Conservation (phyloP, 2,329 filamentous ascomycete genomes). For the Lecanicillium sp. region DNA sequence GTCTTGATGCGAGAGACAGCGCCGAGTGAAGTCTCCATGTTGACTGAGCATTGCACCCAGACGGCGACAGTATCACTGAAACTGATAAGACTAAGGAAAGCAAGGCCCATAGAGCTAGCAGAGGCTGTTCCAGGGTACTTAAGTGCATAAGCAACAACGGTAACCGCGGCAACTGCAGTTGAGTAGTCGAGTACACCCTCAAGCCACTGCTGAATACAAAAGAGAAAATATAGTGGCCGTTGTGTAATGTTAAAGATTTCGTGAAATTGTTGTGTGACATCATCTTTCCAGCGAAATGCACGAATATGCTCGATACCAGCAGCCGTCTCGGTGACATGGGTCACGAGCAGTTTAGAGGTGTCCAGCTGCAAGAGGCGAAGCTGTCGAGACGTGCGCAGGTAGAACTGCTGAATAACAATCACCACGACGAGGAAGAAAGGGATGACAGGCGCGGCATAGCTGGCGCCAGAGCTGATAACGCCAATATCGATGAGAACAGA, state of each 20-base stretch:
- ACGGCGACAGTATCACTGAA: not conserved
- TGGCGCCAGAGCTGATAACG: constrained; percentile 20
- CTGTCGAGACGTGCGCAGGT: constrained; percentile 31
- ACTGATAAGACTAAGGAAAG: not conserved
- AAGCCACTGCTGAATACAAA: not conserved
- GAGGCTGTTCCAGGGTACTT: not conserved
- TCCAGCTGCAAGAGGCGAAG: constrained; percentile 31
- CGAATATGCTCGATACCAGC: constrained; percentile 42
- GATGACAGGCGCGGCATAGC: constrained; percentile 25
- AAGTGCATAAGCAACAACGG: not conserved
- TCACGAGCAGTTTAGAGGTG: constrained; percentile 28
- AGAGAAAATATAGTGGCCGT: constrained; percentile 43
- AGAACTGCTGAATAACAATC: constrained; percentile 26
- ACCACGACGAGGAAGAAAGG: constrained; percentile 21
- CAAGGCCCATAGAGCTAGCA: not conserved
- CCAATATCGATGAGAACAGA: constrained; percentile 15
- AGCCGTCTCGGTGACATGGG: constrained; percentile 36
- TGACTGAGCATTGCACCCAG: not conserved
- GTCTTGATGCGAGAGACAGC: not conserved
- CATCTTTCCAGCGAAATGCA: constrained; percentile 46
- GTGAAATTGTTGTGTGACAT: constrained; percentile 36
- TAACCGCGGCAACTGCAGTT: not conserved
- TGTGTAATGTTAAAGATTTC: constrained; percentile 45
- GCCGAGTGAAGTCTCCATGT: not conserved
- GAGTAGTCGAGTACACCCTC: not conserved